These are phyloP conservation scores for Brasenia schreberi DNA, from an alignment of 164 flowering plant species.

Conservation along the genomic window DNA sequence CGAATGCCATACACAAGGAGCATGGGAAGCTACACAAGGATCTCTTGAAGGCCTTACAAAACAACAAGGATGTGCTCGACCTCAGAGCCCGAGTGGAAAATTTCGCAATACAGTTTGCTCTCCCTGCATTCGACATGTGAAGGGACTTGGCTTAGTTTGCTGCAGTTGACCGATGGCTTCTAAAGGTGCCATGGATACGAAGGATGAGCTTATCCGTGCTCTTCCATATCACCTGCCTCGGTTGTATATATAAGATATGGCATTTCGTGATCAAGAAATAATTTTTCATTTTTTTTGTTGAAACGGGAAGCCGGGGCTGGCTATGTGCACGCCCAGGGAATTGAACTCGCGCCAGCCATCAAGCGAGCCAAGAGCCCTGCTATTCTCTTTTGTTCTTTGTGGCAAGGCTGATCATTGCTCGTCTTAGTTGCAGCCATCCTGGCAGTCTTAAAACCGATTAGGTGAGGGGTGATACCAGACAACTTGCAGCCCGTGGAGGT, in stretches of 20 bases:
- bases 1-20: slow-evolving; percentile 48
- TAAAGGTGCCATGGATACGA: neutral
- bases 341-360: too few relatives aligned
- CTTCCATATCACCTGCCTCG: neutral
- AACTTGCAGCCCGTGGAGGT: too few relatives aligned
- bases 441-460: neutral
- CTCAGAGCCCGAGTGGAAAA: slow-evolving; percentile 52
- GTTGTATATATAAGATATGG: neutral
- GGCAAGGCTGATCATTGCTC: neutral
- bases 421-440: neutral
- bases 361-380: too few relatives aligned
- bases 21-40: slow-evolving; percentile 52
- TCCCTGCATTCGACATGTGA: slow-evolving; percentile 66
- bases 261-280: neutral
- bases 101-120: slow-evolving; percentile 67
- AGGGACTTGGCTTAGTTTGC: neutral
- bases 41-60: slow-evolving; percentile 49
- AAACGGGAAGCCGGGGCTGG: neutral
- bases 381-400: neutral
- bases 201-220: neutral
- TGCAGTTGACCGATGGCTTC: neutral
- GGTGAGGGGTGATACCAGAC: neutral
- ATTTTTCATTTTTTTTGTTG: neutral
- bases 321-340: too few relatives aligned
- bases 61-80: slow-evolving; percentile 55